A percentile compares a stretch with the other conserved stretches of the same genome.
These are phyloP conservation scores for Vaccinium myrtillus DNA, from an alignment of 148 eudicot genomes.

Conservation along the genomic window DNA sequence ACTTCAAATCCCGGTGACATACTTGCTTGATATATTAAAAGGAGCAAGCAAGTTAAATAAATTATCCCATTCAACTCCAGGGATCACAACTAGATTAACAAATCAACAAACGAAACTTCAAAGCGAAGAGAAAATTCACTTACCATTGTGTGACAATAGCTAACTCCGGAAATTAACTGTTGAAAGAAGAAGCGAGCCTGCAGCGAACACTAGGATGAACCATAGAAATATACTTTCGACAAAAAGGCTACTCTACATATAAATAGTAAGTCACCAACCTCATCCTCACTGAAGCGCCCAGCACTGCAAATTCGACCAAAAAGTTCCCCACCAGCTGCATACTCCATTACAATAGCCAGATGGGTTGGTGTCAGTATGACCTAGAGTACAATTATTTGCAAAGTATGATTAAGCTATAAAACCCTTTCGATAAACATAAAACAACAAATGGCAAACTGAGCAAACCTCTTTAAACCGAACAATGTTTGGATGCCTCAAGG, in stretches of 20 bases:
- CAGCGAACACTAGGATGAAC: slow-evolving; percentile 11
- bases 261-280: slow-evolving; percentile 42
- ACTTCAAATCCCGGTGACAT: slow-evolving; percentile 62
- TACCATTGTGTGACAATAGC: slow-evolving; percentile 85
- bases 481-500: slow-evolving; percentile 67
- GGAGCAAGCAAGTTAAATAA: slow-evolving; percentile 10
- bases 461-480: slow-evolving; percentile 67
- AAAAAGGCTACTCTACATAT: not conserved
- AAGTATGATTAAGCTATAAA: not conserved
- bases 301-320: slow-evolving; percentile 63
- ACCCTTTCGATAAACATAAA: not conserved
- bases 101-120: not conserved
- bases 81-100: not conserved
- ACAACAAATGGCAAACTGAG: slow-evolving; percentile 4
- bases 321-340: slow-evolving; percentile 90
- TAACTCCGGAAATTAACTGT: slow-evolving; percentile 80
- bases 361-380: slow-evolving; percentile 85
- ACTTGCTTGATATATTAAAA: slow-evolving; percentile 43
- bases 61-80: not conserved
- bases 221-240: not conserved
- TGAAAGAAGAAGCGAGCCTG: slow-evolving; percentile 90
- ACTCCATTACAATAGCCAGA: slow-evolving; percentile 86
- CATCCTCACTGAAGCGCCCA: slow-evolving; percentile 73
- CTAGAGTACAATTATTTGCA: slow-evolving; percentile 27
- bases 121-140: not conserved